These are phyloP conservation scores for Yamadazyma sp. DNA, from an alignment of 805 yeast genomes.

Conservation along the genomic window DNA sequence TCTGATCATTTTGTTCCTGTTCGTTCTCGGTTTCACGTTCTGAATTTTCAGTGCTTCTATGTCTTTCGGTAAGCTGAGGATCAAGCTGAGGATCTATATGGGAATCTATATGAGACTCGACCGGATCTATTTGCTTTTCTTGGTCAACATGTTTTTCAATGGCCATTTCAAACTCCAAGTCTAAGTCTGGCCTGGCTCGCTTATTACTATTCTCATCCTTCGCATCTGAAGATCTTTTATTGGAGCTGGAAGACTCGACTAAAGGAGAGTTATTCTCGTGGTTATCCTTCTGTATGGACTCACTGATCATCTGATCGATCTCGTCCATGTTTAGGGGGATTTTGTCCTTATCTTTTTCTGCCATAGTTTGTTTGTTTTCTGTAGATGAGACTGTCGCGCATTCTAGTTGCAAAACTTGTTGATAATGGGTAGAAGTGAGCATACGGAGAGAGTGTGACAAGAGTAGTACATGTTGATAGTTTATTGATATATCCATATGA, in stretches of 20 bases:
- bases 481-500: too few species aligned
- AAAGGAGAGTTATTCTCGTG: not conserved
- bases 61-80: not conserved
- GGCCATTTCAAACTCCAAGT: constrained; percentile 9
- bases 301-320: constrained; percentile 16
- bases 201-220: constrained; percentile 1
- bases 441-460: too few species aligned
- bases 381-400: constrained; percentile 10
- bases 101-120: too few species aligned
- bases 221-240: not conserved
- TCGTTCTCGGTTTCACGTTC: not conserved
- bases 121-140: too few species aligned
- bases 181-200: not conserved
- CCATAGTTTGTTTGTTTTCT: constrained; percentile 4
- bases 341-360: constrained; percentile 3
- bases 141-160: constrained; percentile 5
- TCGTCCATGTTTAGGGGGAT: constrained; percentile 13
- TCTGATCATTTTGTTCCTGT: not conserved
- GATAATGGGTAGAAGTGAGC: too few species aligned
- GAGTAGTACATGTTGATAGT: too few species aligned
- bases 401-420: constrained; percentile 4
- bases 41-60: not conserved
- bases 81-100: constrained; percentile 1
- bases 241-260: not conserved
- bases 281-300: constrained; percentile 9